phyloP scores from a whole-genome alignment of 1,284 basidiomycete species.

The Phlebopus sp. region DNA sequence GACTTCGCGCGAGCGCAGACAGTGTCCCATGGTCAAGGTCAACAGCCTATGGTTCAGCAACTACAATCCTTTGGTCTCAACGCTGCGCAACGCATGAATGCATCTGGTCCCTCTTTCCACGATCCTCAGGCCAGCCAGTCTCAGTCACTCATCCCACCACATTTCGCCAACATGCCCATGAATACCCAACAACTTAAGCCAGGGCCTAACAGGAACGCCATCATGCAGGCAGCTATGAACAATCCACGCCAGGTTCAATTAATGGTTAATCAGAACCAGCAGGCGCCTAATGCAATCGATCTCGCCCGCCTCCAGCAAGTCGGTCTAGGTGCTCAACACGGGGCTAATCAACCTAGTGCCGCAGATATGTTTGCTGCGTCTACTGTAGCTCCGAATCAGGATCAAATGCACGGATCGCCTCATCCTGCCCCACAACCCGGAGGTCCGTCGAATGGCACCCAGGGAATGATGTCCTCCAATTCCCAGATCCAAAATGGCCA shows the following conservation, averaged over 20 bases:
- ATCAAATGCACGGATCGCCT: constrained; percentile 49
- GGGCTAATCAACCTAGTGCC: constrained; percentile 34
- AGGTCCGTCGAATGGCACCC: constrained; percentile 18
- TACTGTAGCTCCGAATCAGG: constrained; percentile 37
- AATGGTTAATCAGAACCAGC: constrained; percentile 44
- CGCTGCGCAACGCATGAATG: constrained; percentile 25
- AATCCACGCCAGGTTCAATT: constrained; percentile 49
- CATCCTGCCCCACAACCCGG: constrained; percentile 33
- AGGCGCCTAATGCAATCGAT: constrained; percentile 36
- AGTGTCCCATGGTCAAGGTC: constrained; percentile 36
- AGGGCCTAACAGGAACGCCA: constrained; percentile 31
- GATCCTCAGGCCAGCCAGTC: constrained; percentile 41
- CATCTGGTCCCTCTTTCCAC: constrained; percentile 37
- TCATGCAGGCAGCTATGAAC: constrained; percentile 38
- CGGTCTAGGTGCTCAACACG: constrained; percentile 27
- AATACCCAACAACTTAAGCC: constrained; percentile 33
- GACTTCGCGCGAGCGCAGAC: constrained; percentile 46
- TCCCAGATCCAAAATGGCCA: constrained; percentile 13
- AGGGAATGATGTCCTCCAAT: constrained; percentile 24
- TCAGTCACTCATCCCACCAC: constrained; percentile 38
- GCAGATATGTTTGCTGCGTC: constrained; percentile 44
- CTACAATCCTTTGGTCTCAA: constrained; percentile 41
- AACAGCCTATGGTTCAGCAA: constrained; percentile 31
- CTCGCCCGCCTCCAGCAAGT: constrained; percentile 36
- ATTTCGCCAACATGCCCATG: constrained; percentile 37